Evolutionary conservation across 176 grass and related monocot genomes (phyloP), one percentile per base, ranked within the genome.

Genomic region (Zea luxurians): DNA sequence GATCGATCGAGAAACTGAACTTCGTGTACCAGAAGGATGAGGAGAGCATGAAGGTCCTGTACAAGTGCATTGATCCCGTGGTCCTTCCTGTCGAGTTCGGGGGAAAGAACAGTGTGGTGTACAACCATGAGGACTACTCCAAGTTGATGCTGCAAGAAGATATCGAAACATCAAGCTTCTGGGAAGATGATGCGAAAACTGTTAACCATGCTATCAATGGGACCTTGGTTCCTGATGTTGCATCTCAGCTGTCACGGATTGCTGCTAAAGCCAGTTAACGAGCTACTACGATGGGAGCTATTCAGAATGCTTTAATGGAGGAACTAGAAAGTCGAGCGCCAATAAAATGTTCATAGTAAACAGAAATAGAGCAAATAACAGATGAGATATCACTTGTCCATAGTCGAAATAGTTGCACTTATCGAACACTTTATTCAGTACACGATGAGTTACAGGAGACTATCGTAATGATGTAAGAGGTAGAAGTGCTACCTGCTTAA

Each of bases 91-190:
- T 77, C 54, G 89, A 93, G 52, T 93, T 93, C 54, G 94, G 94
- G 54, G 94, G 94, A 13, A 86, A 70, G 76, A 88, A 82, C 71
- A 82, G 64, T 49, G 57, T n/a, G 6, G 43, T 80, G 17, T 97
- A 93, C 64, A 81, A 84, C 73, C 89, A 93, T 50, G 91, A 93
- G 37, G 90, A 91, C 64, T 97, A 88, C 75, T 84, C 91, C 34
- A 90, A 88, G 77, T 40, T 93, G 82, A 93, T 91, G 94, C 43
- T 61, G 49, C 73, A 86, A 16, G 89, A 97, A 57, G 94, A 97
- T 41, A 79, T 86, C 20, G 89, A 85, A 66, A 75, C 66, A 8
- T n/a, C 89, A 15, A 83, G 44, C n/a, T 89, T 89, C 37, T 91
- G 94, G 89, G 86, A 50, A 68, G 73, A 76, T 17, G 70, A 80